Percentiles rank a stretch among this genome's conserved stretches.
phyloP scores from a whole-genome alignment of 2,329 filamentous ascomycete genomes.

The Epichloe brachyelytri region DNA sequence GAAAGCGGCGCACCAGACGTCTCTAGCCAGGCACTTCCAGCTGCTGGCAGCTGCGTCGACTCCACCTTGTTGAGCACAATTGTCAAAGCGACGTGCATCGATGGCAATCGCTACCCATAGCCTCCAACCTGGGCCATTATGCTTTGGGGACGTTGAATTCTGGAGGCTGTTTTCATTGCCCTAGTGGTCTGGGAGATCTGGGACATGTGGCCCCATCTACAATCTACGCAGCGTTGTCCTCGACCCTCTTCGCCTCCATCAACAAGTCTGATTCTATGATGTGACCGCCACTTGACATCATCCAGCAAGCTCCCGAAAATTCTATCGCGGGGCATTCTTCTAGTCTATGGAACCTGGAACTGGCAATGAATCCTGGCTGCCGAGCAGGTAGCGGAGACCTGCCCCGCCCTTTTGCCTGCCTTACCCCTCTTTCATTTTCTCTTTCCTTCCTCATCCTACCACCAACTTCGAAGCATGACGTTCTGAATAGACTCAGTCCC shows the following conservation, averaged over 20 bases:
- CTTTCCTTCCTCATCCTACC: not conserved
- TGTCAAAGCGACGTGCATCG: too few relatives aligned
- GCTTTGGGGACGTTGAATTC: too few relatives aligned
- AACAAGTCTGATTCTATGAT: slow-evolving; percentile 3
- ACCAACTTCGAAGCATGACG: not conserved
- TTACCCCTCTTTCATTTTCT: slow-evolving; percentile 4
- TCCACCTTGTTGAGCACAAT: too few relatives aligned
- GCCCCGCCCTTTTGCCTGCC: slow-evolving; percentile 5
- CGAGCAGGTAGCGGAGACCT: slow-evolving; percentile 6
- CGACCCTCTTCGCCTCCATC: not conserved
- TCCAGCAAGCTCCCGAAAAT: slow-evolving; percentile 15
- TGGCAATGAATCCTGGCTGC: not conserved
- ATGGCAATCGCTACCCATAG: not conserved
- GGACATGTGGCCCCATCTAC: too few relatives aligned
- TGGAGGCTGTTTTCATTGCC: too few relatives aligned
- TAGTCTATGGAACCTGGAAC: slow-evolving; percentile 10
- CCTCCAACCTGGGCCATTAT: too few relatives aligned
- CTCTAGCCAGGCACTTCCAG: not conserved
- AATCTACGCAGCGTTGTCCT: not conserved
- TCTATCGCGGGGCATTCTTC: slow-evolving; percentile 18
- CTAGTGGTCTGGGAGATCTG: not conserved
- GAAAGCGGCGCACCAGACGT: not conserved
- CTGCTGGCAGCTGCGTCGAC: not conserved
- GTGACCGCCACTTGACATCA: slow-evolving; percentile 17
- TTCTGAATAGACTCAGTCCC: not conserved